A percentile compares a stretch with the other conserved stretches of the same genome.
Evolutionary conservation across 306 rosid genomes (phyloP).

Genomic region (Rosa rugosa): DNA sequence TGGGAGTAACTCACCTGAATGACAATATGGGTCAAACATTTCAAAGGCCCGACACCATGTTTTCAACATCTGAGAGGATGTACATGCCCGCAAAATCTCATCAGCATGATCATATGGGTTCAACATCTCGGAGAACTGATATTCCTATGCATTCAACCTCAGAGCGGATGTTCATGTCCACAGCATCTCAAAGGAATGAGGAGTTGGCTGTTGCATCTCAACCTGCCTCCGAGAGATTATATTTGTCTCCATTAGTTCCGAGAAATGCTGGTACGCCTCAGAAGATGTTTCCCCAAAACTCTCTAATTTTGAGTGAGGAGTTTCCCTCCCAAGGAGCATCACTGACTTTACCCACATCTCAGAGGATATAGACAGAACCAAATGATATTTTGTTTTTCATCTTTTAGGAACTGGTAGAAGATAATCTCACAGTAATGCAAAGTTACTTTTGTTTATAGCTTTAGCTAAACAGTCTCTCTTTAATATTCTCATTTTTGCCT

Average conservation of each 20-base stretch:
- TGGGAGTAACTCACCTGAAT: slow-evolving; percentile 33
- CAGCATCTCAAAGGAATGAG: slow-evolving; percentile 44
- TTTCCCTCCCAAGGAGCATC: slow-evolving; percentile 49
- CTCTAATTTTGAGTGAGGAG: slow-evolving; percentile 48
- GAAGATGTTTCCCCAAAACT: slow-evolving; percentile 46
- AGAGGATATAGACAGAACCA: slow-evolving; percentile 33
- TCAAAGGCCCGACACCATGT: slow-evolving; percentile 31
- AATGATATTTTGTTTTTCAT: background rate
- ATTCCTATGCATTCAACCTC: slow-evolving; percentile 34
- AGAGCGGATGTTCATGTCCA: slow-evolving; percentile 41
- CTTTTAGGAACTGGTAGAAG: slow-evolving; percentile 12
- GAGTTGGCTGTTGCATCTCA: slow-evolving; percentile 38
- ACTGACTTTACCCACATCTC: slow-evolving; percentile 40
- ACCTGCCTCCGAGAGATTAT: slow-evolving; percentile 38
- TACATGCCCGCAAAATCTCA: slow-evolving; percentile 32
- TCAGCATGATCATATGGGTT: slow-evolving; percentile 31
- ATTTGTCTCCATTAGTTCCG: slow-evolving; percentile 38
- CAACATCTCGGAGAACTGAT: slow-evolving; percentile 41
- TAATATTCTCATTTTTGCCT: background rate
- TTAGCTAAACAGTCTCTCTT: background rate
- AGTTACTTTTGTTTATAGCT: background rate
- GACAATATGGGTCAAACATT: slow-evolving; percentile 34
- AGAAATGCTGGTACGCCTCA: slow-evolving; percentile 38
- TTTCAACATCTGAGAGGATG: slow-evolving; percentile 42
- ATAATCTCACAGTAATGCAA: background rate